These are phyloP conservation scores for Amanita rubescens DNA, from an alignment of 768 basidiomycete genomes.

Conservation along the genomic window DNA sequence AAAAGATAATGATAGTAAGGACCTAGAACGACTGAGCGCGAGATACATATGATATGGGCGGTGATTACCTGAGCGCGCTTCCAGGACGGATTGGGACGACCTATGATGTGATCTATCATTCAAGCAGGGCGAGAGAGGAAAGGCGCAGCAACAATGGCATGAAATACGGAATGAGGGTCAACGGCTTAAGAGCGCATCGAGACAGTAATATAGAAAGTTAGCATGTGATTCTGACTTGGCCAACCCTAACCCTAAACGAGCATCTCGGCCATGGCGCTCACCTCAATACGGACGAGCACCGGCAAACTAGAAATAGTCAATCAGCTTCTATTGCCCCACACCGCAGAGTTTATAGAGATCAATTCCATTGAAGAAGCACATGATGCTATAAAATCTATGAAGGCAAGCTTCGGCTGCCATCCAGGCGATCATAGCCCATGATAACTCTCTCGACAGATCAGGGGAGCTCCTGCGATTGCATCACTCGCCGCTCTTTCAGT, in stretches of 20 bases:
- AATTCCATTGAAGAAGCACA: conserved; percentile 76
- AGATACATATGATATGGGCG: neutral
- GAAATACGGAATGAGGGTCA: neutral
- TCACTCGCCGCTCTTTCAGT: conserved; percentile 83
- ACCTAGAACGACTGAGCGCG: conserved; percentile 44
- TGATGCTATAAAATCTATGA: conserved; percentile 95
- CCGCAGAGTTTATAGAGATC: conserved; percentile 56
- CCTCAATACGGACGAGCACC: conserved; percentile 33
- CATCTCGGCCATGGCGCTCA: conserved; percentile 18
- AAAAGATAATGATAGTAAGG: conserved; percentile 86
- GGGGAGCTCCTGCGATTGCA: conserved; percentile 93
- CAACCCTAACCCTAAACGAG: conserved; percentile 17
- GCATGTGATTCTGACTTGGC: conserved; percentile 14
- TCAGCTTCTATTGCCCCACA: conserved; percentile 81
- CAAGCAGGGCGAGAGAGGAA: conserved; percentile 3
- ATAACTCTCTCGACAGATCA: conserved; percentile 34
- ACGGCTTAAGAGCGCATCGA: conserved; percentile 10
- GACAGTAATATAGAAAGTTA: conserved; percentile 5
- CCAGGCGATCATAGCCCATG: neutral
- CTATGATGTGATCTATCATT: conserved; percentile 94
- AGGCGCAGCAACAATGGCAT: neutral
- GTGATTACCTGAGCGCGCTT: conserved; percentile 69
- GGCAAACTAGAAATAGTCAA: conserved; percentile 76
- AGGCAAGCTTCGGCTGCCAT: conserved; percentile 37
- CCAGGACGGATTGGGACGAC: conserved; percentile 85